Evolutionary conservation across 192 early-diverging fungal genomes (phyloP).

Genomic region (Phycomyces blakesleeanus): DNA sequence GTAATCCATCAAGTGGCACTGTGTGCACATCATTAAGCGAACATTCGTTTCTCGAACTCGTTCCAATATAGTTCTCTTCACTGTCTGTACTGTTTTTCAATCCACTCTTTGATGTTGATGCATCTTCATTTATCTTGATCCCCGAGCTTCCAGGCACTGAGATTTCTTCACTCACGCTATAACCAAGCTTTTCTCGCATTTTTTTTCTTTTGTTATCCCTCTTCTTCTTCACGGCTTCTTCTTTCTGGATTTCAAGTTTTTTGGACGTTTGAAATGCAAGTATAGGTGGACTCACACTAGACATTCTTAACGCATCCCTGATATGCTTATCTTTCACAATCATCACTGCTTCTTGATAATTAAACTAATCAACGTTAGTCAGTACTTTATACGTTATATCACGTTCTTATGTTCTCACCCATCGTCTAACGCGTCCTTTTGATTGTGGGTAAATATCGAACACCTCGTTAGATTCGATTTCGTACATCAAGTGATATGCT

Average conservation of each 20-base stretch:
- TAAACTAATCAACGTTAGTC: not conserved
- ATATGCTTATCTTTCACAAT: not conserved
- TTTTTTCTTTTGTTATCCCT: not conserved
- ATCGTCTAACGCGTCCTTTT: constrained; percentile 9
- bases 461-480: not conserved
- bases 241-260: not conserved
- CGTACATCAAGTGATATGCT: constrained; percentile 3
- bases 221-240: not conserved
- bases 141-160: no score
- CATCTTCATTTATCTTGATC: no score
- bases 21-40: no score
- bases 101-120: no score
- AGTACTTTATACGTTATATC: not conserved
- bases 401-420: constrained; percentile 4
- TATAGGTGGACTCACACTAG: constrained; percentile 3
- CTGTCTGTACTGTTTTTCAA: no score
- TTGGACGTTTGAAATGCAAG: not conserved
- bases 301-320: constrained; percentile 3
- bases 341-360: constrained; percentile 1
- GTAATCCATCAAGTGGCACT: no score
- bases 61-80: no score
- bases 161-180: no score
- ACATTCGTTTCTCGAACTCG: no score
- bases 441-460: not conserved
- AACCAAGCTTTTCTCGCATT: no score